phyloP scores from a whole-genome alignment of 2,329 filamentous ascomycete genomes.

The Paracoccidioides lutzii region DNA sequence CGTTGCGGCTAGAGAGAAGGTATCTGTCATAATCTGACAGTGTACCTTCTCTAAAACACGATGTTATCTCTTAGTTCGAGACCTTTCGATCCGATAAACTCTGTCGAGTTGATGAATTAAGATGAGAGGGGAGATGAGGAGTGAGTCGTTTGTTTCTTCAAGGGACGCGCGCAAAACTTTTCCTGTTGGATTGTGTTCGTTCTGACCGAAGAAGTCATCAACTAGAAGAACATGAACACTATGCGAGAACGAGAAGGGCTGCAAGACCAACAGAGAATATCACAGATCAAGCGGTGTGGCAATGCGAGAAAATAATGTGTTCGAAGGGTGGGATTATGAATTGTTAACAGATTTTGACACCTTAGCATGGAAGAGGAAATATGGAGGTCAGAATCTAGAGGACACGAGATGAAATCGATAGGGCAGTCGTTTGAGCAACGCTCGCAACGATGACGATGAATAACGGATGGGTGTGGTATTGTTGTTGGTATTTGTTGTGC shows the following conservation, averaged over 20 bases:
- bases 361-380: too few species aligned
- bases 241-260: background rate
- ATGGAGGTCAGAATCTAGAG: too few species aligned
- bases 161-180: background rate
- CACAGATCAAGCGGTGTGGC: background rate
- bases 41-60: conserved; percentile 29
- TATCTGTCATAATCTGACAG: conserved; percentile 44
- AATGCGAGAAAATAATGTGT: background rate
- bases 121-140: background rate
- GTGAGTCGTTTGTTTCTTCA: background rate
- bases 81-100: background rate
- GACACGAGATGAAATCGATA: background rate
- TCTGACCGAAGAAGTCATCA: conserved; percentile 2
- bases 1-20: conserved; percentile 34
- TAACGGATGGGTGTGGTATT: too few species aligned
- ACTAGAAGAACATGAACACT: background rate
- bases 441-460: background rate
- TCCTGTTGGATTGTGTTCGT: background rate
- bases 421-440: background rate
- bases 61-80: conserved; percentile 3
- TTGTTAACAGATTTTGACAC: background rate
- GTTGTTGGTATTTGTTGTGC: too few species aligned
- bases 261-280: background rate
- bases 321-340: background rate
- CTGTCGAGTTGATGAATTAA: conserved; percentile 2